A percentile compares a stretch with the other conserved stretches of the same genome.
Evolutionary conservation across 208 protist species (phyloP).

Genomic region (Ichthyophonus hoferi): DNA sequence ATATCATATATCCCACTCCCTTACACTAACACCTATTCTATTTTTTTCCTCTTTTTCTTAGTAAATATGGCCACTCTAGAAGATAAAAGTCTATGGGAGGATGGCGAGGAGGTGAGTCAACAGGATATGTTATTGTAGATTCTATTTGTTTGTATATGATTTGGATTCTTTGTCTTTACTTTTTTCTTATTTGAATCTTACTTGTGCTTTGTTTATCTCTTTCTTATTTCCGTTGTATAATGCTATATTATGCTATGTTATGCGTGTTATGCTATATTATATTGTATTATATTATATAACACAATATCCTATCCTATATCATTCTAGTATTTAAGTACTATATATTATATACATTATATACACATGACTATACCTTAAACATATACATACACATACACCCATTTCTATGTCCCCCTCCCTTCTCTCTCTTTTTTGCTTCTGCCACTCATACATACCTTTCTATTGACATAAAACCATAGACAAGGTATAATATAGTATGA

Average conservation of each 20-base stretch:
- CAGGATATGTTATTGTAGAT: background rate
- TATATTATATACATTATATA: background rate
- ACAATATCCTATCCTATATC: background rate
- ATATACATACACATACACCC: conserved; percentile 28
- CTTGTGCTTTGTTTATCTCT: background rate
- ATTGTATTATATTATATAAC: conserved; percentile 2
- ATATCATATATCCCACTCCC: background rate
- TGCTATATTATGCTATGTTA: background rate
- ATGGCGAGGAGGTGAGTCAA: conserved; percentile 27
- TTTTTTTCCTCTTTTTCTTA: too few relatives aligned
- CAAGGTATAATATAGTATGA: too few relatives aligned
- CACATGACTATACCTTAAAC: background rate
- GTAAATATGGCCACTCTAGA: conserved; percentile 33
- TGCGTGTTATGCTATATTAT: too few relatives aligned
- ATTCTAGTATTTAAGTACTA: conserved; percentile 6
- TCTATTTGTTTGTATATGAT: background rate
- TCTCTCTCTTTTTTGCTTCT: too few relatives aligned
- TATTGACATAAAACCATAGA: too few relatives aligned
- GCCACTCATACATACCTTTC: too few relatives aligned
- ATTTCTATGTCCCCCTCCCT: too few relatives aligned
- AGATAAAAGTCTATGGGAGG: conserved; percentile 38
- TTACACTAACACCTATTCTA: background rate
- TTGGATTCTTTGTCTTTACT: background rate
- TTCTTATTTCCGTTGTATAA: background rate
- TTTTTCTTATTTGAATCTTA: background rate